Conservation (phyloP, 2,329 filamentous ascomycete genomes). For the Aotearoamyces nothofagi region DNA sequence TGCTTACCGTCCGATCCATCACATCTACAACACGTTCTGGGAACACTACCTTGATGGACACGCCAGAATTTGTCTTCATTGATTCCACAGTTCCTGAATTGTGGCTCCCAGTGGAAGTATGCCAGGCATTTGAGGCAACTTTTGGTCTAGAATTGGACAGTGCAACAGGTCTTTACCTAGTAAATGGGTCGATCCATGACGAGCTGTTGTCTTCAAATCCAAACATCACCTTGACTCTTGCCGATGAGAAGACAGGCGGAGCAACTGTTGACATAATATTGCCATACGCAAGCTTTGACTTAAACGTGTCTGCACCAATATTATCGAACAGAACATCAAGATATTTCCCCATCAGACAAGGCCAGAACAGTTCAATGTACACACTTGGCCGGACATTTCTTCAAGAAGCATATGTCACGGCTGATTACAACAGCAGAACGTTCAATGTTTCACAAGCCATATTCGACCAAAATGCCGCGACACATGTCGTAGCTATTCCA, state of each 20-base stretch:
- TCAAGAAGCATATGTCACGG: conserved; percentile 21
- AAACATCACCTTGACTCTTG: conserved; percentile 17
- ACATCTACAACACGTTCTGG: conserved; percentile 12
- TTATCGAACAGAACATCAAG: conserved; percentile 10
- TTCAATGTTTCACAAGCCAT: conserved; percentile 18
- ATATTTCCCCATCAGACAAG: conserved; percentile 19
- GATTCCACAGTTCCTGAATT: conserved; percentile 21
- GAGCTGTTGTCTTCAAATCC: conserved; percentile 14
- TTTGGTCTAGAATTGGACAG: conserved; percentile 19
- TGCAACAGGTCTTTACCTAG: conserved; percentile 15
- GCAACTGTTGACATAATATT: conserved; percentile 16
- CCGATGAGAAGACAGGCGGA: conserved; percentile 8
- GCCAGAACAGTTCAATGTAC: conserved; percentile 15
- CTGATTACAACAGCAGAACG: conserved; percentile 17
- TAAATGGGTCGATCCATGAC: conserved; percentile 15
- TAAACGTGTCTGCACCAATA: conserved; percentile 14
- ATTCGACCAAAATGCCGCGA: conserved; percentile 7
- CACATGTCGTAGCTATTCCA: conserved; percentile 12
- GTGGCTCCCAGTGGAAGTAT: conserved; percentile 19
- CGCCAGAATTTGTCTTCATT: conserved; percentile 12
- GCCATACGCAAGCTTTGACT: conserved; percentile 19
- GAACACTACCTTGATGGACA: conserved; percentile 10
- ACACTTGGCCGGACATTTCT: conserved; percentile 20
- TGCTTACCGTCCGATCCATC: conserved; percentile 21
- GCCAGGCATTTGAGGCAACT: conserved; percentile 17